These are phyloP conservation scores for Mollisia scopiformis DNA, from an alignment of 2,329 filamentous ascomycete genomes.

Conservation along the genomic window DNA sequence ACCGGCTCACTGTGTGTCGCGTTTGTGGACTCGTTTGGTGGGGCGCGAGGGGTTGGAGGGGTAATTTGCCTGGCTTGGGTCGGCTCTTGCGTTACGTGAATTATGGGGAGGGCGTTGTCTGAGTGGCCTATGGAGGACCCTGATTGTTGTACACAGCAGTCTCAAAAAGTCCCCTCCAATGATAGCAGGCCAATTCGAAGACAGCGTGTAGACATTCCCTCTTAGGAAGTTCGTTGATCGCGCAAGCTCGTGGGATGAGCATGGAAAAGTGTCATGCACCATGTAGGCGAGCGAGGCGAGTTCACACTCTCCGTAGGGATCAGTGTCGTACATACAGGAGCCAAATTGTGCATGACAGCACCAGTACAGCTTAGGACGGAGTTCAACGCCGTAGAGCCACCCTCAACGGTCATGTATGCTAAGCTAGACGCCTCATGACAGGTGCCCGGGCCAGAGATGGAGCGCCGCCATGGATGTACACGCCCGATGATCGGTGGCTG, in stretches of 20 bases:
- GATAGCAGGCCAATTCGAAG: background rate
- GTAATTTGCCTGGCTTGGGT: constrained; percentile 5
- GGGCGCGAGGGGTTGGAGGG: constrained; percentile 7
- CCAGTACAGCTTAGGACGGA: constrained; percentile 1
- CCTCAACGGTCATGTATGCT: background rate
- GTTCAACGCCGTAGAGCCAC: constrained; percentile 2
- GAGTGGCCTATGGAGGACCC: background rate
- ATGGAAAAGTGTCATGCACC: background rate
- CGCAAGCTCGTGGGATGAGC: background rate
- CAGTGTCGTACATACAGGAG: background rate
- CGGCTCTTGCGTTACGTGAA: constrained; percentile 8
- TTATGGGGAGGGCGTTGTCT: background rate
- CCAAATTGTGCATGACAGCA: background rate
- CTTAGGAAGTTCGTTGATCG: constrained; percentile 4
- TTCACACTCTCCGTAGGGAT: background rate
- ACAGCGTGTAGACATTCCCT: constrained; percentile 3
- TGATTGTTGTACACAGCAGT: background rate
- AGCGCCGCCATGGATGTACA: constrained; percentile 21
- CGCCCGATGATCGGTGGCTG: constrained; percentile 33
- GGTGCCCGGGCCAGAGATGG: constrained; percentile 6
- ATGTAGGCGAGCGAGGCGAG: background rate
- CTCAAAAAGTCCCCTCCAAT: background rate
- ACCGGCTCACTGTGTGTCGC: background rate
- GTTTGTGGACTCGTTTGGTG: background rate
- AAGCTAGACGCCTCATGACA: constrained; percentile 1